Percentiles rank a stretch among this genome's conserved stretches.
phyloP scores from a whole-genome alignment of 169 alveolate species.

The Blepharisma undulans region DNA sequence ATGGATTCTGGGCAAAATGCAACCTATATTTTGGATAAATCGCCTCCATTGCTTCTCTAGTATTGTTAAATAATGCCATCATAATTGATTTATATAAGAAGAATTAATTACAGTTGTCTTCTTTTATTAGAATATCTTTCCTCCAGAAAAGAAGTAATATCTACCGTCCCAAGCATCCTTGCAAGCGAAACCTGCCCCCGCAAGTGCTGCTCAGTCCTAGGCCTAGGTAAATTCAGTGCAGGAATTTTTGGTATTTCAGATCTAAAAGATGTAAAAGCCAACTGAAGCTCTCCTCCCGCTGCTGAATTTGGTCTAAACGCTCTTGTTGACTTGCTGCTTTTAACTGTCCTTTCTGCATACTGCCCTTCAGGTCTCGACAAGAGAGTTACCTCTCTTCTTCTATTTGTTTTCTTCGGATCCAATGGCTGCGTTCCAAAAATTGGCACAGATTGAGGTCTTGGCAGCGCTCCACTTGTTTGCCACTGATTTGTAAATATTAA shows the following conservation, averaged over 20 bases:
- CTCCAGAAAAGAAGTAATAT: slow-evolving; percentile 33
- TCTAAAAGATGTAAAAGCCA: not conserved
- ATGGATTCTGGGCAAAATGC: not conserved
- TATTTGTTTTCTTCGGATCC: slow-evolving; percentile 7
- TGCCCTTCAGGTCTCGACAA: too few species aligned
- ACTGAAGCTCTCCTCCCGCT: not conserved
- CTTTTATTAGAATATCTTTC: slow-evolving; percentile 21
- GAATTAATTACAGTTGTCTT: not conserved
- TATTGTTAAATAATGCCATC: not conserved
- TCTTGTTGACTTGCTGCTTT: not conserved
- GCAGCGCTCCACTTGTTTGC: slow-evolving; percentile 43
- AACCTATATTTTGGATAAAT: not conserved
- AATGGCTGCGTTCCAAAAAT: slow-evolving; percentile 4
- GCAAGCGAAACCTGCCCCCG: slow-evolving; percentile 1
- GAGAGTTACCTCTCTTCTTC: slow-evolving; percentile 19
- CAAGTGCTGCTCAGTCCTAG: not conserved
- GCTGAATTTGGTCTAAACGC: not conserved
- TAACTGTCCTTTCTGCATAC: not conserved
- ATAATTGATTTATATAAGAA: not conserved
- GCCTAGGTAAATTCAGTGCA: not conserved
- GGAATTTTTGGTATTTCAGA: not conserved
- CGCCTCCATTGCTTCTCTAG: not conserved
- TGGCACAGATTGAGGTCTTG: not conserved
- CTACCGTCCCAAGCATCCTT: slow-evolving; percentile 8
- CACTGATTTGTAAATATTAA: slow-evolving; percentile 42